Conservation (phyloP, 305 asterid species). For the Fraxinus ornus region DNA sequence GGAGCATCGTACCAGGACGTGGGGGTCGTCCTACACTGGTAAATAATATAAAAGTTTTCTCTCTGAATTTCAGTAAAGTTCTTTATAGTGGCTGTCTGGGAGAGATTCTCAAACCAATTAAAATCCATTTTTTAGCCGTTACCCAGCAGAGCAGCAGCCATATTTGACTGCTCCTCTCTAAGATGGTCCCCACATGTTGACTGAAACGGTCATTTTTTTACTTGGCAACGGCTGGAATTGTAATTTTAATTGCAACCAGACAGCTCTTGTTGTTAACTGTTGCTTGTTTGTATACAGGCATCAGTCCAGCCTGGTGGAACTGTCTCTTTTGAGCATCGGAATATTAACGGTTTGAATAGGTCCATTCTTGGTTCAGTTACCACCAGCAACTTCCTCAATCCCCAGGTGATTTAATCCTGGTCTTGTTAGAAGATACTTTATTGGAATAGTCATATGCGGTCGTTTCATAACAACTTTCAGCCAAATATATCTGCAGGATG, state of each 20-base stretch:
- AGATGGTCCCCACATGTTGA: too few species aligned
- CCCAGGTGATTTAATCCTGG: constrained; percentile 58
- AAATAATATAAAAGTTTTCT: constrained; percentile 11
- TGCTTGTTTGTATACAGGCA: constrained; percentile 59
- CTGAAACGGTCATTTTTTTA: too few species aligned
- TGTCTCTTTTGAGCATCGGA: constrained; percentile 95
- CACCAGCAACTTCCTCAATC: constrained; percentile 93
- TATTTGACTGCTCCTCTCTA: too few species aligned
- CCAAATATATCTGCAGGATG: constrained; percentile 63
- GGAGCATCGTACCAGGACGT: constrained; percentile 97
- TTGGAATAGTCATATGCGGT: constrained; percentile 6
- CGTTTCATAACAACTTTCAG: not conserved
- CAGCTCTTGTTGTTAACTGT: constrained; percentile 14
- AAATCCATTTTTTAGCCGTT: too few species aligned
- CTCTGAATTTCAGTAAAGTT: not conserved
- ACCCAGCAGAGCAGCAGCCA: too few species aligned
- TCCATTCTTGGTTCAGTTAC: constrained; percentile 95
- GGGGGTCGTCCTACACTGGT: constrained; percentile 97
- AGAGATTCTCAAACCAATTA: too few species aligned
- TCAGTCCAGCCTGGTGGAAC: constrained; percentile 99
- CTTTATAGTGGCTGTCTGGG: not conserved
- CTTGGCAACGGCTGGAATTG: too few species aligned
- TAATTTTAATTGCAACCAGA: too few species aligned
- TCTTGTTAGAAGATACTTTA: constrained; percentile 11
- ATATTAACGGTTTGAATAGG: constrained; percentile 86